Conservation (phyloP, 306 rosid genomes). For the Fagus crenata region DNA sequence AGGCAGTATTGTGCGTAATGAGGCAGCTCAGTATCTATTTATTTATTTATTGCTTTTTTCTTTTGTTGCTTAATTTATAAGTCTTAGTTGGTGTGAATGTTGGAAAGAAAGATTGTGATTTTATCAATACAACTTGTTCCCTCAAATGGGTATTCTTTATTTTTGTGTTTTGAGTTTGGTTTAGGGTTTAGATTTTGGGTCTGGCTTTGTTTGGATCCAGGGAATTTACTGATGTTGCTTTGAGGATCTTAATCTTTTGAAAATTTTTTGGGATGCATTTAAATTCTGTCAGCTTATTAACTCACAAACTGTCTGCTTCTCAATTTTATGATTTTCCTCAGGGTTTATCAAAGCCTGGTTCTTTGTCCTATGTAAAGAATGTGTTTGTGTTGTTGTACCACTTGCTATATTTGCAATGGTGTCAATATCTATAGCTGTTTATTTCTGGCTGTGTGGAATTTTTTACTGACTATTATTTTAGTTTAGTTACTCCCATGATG, state of each 20-base stretch:
- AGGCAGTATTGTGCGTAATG: constrained; percentile 22
- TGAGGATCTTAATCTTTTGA: background rate
- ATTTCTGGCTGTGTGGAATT: background rate
- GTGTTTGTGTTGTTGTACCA: constrained; percentile 15
- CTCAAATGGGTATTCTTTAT: constrained; percentile 26
- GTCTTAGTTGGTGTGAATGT: constrained; percentile 1
- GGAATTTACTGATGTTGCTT: constrained; percentile 22
- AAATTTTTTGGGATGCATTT: constrained; percentile 3
- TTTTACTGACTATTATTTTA: background rate
- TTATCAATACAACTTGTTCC: background rate
- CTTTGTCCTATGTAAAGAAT: constrained; percentile 14
- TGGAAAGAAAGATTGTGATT: constrained; percentile 15
- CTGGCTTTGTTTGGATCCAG: constrained; percentile 30
- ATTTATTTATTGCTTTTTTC: background rate
- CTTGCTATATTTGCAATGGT: background rate
- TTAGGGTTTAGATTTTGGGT: constrained; percentile 55
- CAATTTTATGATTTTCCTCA: constrained; percentile 12
- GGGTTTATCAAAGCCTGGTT: constrained; percentile 15
- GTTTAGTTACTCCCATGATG: background rate
- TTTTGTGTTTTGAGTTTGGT: constrained; percentile 15
- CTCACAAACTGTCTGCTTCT: constrained; percentile 1
- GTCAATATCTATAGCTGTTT: background rate
- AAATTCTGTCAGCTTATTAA: background rate
- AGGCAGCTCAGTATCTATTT: background rate
- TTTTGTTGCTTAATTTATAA: background rate